Conservation (phyloP, 441 rosid species). For the Flueggea neowawraea region DNA sequence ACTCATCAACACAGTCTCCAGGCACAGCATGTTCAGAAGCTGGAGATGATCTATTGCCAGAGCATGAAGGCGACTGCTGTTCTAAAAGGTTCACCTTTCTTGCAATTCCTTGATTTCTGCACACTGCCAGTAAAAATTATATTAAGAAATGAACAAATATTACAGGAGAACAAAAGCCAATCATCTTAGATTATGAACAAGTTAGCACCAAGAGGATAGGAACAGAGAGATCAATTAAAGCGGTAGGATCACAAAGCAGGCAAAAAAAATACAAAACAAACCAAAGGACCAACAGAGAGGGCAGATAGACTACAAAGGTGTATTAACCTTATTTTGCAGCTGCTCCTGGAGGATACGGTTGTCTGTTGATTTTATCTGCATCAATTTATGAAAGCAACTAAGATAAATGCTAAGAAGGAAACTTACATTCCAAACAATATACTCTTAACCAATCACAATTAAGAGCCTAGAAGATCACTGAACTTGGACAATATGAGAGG, state of each 20-base stretch:
- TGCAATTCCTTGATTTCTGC: conserved; percentile 78
- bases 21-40: conserved; percentile 36
- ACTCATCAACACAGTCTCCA: conserved; percentile 56
- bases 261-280: background rate
- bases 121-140: conserved; percentile 42
- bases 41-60: conserved; percentile 34
- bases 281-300: background rate
- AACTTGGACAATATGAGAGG: background rate
- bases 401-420: conserved; percentile 8
- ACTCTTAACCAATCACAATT: background rate
- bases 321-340: conserved; percentile 75
- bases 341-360: conserved; percentile 97
- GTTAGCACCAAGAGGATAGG: conserved; percentile 3
- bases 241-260: background rate
- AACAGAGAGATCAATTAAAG: background rate
- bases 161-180: background rate
- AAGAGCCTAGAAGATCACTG: background rate
- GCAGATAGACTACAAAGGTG: conserved; percentile 1
- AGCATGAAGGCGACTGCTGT: conserved; percentile 52
- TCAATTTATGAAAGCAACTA: conserved; percentile 22
- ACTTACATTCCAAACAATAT: background rate
- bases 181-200: conserved; percentile 1
- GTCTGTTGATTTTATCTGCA: conserved; percentile 92
- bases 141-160: background rate
- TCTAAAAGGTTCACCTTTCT: conserved; percentile 68